Base-by-base conservation (phyloP, 306 rosid genomes). In the Vigna unguiculata region DNA sequence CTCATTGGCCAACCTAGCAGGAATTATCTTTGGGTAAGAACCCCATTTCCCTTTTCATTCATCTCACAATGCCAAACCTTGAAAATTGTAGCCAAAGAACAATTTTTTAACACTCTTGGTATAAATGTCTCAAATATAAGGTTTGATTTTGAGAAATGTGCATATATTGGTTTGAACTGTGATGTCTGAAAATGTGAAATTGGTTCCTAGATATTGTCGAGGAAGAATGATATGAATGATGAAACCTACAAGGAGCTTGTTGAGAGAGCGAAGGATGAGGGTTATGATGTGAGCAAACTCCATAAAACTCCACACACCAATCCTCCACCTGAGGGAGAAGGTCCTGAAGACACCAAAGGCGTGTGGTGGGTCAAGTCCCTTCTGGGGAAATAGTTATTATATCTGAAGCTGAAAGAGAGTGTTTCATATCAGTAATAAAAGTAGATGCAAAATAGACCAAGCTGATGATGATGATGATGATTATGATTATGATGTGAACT, bases 281-380 rank as follows among this genome's bases (percentile, higher is more conserved):
- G 93, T 0, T 96, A 92, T 80, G 99, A 96, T 78, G 90, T 89
- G 79, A 89, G 87, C 93, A 92, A 89, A 64, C 96, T 96, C 20
- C 90, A 78, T 86, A 96, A 82, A 87, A 96, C 99, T 45, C 92
- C 87, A 51, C 99, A 96, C 75, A 86, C 75, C 62, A 89, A 84
- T n/a, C 25, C 87, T 84, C 97, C 96, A 10, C 97, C 97, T 0
- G 88, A 81, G 25, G 84, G 65, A 19, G 83, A 83, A 85, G 86
- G 84, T 5, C 91, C 91, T 6, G 32, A 69, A 63, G 97, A 92
- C 83, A 90, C 91, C 69, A 89, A 85, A 87, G 93, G 97, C 68
- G 17, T 86, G 40, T 92, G 97, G 97, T 92, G 96, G 96, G 0
- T 92, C 85, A 90, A 88, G 65, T 88, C 97, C 83, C 3, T 92